These are phyloP conservation scores for Fusarium sp. DNA, from an alignment of 2,329 filamentous ascomycete genomes.

Conservation along the genomic window DNA sequence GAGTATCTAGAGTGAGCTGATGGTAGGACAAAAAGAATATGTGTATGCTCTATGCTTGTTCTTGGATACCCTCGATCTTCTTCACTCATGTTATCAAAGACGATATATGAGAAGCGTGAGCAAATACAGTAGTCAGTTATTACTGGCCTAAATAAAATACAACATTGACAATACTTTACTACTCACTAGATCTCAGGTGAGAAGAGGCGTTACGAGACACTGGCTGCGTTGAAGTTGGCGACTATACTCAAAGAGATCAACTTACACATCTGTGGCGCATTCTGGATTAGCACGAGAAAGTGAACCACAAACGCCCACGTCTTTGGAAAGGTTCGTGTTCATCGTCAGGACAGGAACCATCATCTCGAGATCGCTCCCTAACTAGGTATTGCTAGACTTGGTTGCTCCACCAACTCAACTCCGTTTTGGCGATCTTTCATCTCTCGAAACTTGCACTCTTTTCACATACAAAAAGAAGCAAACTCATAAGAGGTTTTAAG, in stretches of 20 bases:
- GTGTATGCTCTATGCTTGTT: neutral
- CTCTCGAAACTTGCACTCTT: neutral
- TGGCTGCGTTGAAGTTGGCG: neutral
- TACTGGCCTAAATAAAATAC: neutral
- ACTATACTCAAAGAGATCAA: neutral
- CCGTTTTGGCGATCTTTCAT: neutral
- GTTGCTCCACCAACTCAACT: constrained; percentile 36
- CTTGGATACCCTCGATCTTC: neutral
- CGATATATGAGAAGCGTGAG: neutral
- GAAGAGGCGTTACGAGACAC: neutral
- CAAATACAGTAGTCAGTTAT: neutral
- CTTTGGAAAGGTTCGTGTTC: neutral
- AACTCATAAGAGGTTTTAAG: neutral
- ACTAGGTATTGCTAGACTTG: neutral
- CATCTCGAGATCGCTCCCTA: neutral
- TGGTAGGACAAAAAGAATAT: neutral
- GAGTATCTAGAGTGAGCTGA: neutral
- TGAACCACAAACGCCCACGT: neutral
- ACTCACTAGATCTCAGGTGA: neutral
- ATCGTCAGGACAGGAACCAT: neutral
- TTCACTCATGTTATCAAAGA: neutral
- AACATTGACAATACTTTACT: neutral
- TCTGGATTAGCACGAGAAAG: neutral
- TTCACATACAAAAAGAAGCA: neutral
- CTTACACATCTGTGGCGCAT: neutral